Conservation (phyloP, 2,329 filamentous ascomycete species). For the Emmonsiellopsis sp. region DNA sequence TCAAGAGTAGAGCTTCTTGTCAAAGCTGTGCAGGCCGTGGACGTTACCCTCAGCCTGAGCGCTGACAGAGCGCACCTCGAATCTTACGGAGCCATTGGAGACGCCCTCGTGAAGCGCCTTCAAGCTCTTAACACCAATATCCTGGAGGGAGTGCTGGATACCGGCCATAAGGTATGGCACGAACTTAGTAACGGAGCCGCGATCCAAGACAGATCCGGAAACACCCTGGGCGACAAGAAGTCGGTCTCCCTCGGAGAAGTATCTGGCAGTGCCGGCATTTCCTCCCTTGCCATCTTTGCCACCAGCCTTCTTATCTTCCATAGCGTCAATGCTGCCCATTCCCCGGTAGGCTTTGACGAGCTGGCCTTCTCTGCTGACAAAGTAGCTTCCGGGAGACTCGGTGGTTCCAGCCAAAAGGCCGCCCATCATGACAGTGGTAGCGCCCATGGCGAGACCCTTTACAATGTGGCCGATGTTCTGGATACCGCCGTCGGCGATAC, state of each 20-base stretch:
- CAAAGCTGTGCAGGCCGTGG: conserved; percentile 92
- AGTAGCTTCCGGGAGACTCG: conserved; percentile 93
- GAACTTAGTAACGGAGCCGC: conserved; percentile 80
- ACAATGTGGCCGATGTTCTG: conserved; percentile 99
- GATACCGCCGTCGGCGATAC: conserved; percentile 94
- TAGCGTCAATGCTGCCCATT: conserved; percentile 97
- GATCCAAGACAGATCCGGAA: conserved; percentile 54
- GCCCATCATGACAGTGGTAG: conserved; percentile 98
- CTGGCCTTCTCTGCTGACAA: conserved; percentile 92
- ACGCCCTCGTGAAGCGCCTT: conserved; percentile 67
- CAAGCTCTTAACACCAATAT: conserved; percentile 79
- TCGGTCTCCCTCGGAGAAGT: conserved; percentile 95
- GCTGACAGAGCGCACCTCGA: conserved; percentile 88
- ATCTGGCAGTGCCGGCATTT: conserved; percentile 93
- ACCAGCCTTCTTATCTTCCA: conserved; percentile 98
- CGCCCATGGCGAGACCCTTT: conserved; percentile 90
- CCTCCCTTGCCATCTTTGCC: conserved; percentile 58
- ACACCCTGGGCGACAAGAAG: conserved; percentile 96
- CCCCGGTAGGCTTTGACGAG: conserved; percentile 98
- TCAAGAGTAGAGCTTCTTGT: conserved; percentile 98
- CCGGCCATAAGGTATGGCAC: conserved; percentile 91
- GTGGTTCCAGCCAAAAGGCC: conserved; percentile 94
- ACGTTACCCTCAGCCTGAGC: conserved; percentile 95
- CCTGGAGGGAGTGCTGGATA: conserved; percentile 94
- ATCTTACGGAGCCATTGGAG: conserved; percentile 65